Percentiles rank a stretch among this genome's conserved stretches.
Evolutionary conservation across 176 grass and related monocot genomes (phyloP).

Genomic region (Cenchrus purpureus): DNA sequence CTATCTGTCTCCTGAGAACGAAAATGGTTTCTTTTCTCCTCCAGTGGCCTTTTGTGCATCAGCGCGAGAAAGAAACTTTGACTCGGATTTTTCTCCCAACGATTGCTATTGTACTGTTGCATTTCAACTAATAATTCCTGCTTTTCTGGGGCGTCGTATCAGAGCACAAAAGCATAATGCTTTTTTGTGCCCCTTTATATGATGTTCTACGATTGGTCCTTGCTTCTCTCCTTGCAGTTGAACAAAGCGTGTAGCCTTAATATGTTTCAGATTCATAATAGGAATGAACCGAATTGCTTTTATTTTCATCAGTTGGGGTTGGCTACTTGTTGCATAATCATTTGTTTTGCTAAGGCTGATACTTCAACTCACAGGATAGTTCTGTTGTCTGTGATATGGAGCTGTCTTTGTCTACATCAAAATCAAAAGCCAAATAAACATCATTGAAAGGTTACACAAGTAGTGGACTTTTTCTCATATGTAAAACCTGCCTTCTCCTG

Average conservation of each 20-base stretch:
- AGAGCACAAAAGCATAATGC: not conserved
- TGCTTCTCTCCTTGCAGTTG: not conserved
- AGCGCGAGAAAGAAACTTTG: not conserved
- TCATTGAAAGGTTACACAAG: not conserved
- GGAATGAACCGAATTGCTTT: slow-evolving; percentile 9
- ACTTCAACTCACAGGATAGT: not conserved
- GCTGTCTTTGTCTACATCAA: not conserved
- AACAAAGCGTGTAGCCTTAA: not conserved
- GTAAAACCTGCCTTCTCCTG: not conserved
- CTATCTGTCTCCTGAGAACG: not conserved
- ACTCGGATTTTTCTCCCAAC: not conserved
- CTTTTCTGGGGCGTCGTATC: not conserved
- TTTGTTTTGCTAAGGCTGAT: not conserved
- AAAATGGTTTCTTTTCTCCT: not conserved
- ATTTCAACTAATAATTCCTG: not conserved
- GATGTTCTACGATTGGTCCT: not conserved
- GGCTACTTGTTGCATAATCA: slow-evolving; percentile 12
- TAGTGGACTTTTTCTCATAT: not conserved
- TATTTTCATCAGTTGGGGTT: not conserved
- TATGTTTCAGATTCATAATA: slow-evolving; percentile 21
- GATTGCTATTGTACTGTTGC: not conserved
- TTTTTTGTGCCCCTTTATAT: slow-evolving; percentile 10
- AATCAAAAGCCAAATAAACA: not conserved
- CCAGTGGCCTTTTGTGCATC: not conserved
- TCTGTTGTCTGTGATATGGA: not conserved